Conservation (phyloP, 257 asterid species). For the Solanum ahanhuiri region DNA sequence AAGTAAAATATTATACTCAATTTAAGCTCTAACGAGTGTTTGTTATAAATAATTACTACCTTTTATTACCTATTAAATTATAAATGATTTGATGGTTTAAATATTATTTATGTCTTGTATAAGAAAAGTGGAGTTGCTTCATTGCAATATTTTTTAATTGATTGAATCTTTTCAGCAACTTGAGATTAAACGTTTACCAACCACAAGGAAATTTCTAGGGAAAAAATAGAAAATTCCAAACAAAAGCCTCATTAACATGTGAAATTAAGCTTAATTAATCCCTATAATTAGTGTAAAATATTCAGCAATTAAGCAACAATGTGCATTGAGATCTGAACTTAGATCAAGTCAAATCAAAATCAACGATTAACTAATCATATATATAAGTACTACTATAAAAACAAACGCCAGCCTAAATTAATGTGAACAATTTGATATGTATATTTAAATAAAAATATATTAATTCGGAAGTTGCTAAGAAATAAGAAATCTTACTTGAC, state of each 20-base stretch:
- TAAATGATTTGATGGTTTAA: not conserved
- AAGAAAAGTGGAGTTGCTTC: not conserved
- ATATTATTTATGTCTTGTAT: not conserved
- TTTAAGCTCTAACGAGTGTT: not conserved
- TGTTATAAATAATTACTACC: too few relatives aligned
- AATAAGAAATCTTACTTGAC: conserved; percentile 44
- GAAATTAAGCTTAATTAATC: not conserved
- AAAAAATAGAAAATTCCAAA: not conserved
- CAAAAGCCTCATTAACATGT: not conserved
- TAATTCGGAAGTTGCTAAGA: not conserved
- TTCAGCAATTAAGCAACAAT: not conserved
- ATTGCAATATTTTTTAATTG: not conserved
- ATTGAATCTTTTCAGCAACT: not conserved
- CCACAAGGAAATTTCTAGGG: not conserved
- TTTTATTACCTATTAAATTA: not conserved
- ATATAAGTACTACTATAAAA: not conserved
- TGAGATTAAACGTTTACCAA: not conserved
- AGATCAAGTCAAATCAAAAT: not conserved
- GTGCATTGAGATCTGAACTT: not conserved
- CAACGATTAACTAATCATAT: not conserved
- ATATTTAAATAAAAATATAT: not conserved
- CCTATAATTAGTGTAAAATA: not conserved
- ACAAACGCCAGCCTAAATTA: not conserved
- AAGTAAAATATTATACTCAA: not conserved
- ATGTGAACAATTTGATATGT: not conserved